Conservation (phyloP, 805 yeast genomes). For the Wickerhamomyces xylosicus region DNA sequence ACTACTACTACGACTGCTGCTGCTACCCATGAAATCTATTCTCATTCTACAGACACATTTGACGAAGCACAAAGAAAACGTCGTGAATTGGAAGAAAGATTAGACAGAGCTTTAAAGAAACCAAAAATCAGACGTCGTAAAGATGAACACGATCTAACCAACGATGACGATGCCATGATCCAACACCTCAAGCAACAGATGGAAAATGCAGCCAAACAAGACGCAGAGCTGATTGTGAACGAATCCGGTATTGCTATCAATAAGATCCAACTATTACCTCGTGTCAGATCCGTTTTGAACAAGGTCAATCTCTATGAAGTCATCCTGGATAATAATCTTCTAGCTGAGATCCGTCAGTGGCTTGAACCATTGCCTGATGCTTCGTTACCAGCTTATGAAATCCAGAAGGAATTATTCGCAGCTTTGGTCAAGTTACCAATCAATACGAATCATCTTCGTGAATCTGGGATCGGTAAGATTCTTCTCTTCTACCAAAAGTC, state of each 20-base stretch:
- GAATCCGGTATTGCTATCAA: slow-evolving; percentile 40
- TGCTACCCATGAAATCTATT: not conserved
- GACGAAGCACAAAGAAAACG: slow-evolving; percentile 38
- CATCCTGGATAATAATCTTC: slow-evolving; percentile 82
- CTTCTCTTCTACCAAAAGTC: slow-evolving; percentile 88
- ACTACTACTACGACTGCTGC: not conserved
- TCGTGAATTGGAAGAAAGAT: slow-evolving; percentile 67
- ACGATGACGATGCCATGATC: slow-evolving; percentile 88
- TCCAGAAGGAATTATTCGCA: slow-evolving; percentile 76
- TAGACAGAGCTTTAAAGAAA: slow-evolving; percentile 68
- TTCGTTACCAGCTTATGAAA: slow-evolving; percentile 93
- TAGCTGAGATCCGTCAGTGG: slow-evolving; percentile 94
- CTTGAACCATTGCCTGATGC: slow-evolving; percentile 97
- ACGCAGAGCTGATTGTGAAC: slow-evolving; percentile 41
- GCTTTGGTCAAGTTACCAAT: slow-evolving; percentile 76
- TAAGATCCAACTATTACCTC: slow-evolving; percentile 70
- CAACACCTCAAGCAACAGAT: slow-evolving; percentile 74
- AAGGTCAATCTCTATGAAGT: slow-evolving; percentile 86
- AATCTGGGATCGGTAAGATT: slow-evolving; percentile 89
- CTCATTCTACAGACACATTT: slow-evolving; percentile 7
- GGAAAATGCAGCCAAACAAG: slow-evolving; percentile 79
- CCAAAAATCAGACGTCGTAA: slow-evolving; percentile 53
- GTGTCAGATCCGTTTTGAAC: slow-evolving; percentile 64
- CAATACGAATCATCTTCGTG: slow-evolving; percentile 90
- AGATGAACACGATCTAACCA: slow-evolving; percentile 89